Evolutionary conservation across 2,329 filamentous ascomycete genomes (phyloP), one percentile per base, ranked within the genome.

Genomic region (Penicillium sp.): DNA sequence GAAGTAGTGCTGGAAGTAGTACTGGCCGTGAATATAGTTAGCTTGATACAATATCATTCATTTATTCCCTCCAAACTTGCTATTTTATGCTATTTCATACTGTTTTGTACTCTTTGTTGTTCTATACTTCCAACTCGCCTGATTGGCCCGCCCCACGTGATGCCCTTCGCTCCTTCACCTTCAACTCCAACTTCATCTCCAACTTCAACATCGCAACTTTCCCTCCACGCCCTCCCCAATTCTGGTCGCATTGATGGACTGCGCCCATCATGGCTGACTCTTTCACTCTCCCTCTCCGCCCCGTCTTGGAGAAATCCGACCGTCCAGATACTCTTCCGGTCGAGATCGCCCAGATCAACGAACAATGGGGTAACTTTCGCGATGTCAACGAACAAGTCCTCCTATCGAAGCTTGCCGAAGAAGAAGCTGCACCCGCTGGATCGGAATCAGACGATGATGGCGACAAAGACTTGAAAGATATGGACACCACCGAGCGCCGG

Each of bases 311-410:
- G 52, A 60, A 66, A 62, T 52, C 80, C 76, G 66, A 82, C 78
- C 75, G 83, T 77, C 67, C 80, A 78, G 67, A 84, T 68, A 83
- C 81, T 43, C 79, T 97, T n/a, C 80, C 83, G 52, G 83, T 88
- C 43, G 88, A 93, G 63, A 91, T 97, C 62, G 78, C 83, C 54
- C 91, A 92, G 62, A 88, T 96, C 67, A 89, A 92, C 63, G 74
- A 79, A 39, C 87, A 95, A 66, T 87, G 89, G 56, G 91, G 90
- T 13, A 90, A 91, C 21, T 95, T 97, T 70, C 87, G 91, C 55
- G 81, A 87, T 63, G 81, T 97, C 60, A 90, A 86, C 46, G 90
- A 96, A 71, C 82, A 86, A 47, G 82, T 85, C 39, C 77, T 97
- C 33, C 82, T 82, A 46, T 83, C 87, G 31, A 87, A 94, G 66